phyloP scores from a whole-genome alignment of 805 yeast genomes.

The Wickerhamiella lipophila region DNA sequence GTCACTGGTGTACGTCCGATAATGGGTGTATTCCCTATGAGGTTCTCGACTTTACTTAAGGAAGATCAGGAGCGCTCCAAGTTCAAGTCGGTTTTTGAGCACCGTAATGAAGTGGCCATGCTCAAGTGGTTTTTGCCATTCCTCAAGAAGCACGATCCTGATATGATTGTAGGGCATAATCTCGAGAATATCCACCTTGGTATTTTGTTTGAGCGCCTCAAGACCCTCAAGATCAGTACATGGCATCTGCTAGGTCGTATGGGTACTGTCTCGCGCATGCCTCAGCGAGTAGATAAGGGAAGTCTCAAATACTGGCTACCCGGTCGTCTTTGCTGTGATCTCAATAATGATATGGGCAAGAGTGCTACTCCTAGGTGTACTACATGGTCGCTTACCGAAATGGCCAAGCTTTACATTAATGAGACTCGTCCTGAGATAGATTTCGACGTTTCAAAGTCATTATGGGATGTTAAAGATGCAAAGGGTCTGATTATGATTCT shows the following conservation, averaged over 20 bases:
- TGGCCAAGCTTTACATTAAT: conserved; percentile 70
- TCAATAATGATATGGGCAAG: conserved; percentile 89
- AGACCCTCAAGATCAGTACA: conserved; percentile 54
- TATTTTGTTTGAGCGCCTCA: conserved; percentile 68
- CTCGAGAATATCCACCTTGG: conserved; percentile 69
- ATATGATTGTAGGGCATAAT: conserved; percentile 77
- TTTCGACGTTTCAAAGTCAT: conserved; percentile 50
- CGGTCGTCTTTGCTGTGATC: conserved; percentile 83
- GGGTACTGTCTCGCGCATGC: conserved; percentile 36
- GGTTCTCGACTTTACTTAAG: conserved; percentile 40
- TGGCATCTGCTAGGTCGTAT: conserved; percentile 77
- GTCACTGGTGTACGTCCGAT: conserved; percentile 72
- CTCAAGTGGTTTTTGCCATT: conserved; percentile 62
- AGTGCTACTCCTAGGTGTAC: conserved; percentile 85
- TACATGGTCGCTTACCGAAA: conserved; percentile 86
- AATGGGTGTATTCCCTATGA: conserved; percentile 48
- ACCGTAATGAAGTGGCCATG: conserved; percentile 62
- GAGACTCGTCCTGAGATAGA: conserved; percentile 51
- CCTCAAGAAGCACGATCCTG: conserved; percentile 75
- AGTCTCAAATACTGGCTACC: conserved; percentile 58
- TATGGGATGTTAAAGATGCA: conserved; percentile 42
- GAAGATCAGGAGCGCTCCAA: conserved; percentile 37
- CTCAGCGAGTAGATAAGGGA: conserved; percentile 24
- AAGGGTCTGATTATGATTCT: conserved; percentile 54
- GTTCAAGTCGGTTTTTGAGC: conserved; percentile 35